Evolutionary conservation across 1,284 basidiomycete species (phyloP).

Genomic region (Trichosporon sp.): DNA sequence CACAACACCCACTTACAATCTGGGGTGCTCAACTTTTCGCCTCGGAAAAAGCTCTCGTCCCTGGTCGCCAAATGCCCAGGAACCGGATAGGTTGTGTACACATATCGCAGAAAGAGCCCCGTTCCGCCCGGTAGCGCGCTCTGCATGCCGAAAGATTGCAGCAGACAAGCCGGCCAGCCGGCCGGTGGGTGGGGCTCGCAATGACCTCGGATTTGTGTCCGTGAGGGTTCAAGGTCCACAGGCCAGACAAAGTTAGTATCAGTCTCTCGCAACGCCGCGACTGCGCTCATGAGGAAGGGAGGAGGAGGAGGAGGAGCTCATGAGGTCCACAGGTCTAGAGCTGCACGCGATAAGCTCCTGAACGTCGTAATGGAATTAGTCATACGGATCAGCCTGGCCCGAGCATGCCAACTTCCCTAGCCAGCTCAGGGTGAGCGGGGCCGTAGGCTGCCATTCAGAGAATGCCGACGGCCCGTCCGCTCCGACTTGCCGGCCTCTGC

Average conservation of each 20-base stretch:
- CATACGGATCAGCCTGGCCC: not conserved
- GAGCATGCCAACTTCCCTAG: not conserved
- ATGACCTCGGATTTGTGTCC: not conserved
- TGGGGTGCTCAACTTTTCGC: not conserved
- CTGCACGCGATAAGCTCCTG: not conserved
- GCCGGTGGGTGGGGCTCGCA: not conserved
- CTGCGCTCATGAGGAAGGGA: not conserved
- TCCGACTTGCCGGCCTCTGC: not conserved
- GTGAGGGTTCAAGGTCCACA: not conserved
- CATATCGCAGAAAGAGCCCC: not conserved
- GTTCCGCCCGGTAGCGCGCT: not conserved
- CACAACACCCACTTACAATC: not conserved
- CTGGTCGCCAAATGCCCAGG: not conserved
- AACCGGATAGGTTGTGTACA: not conserved
- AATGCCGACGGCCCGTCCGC: not conserved
- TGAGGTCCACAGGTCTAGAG: not conserved
- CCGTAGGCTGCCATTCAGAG: not conserved
- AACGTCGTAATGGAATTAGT: not conserved
- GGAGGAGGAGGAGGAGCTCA: no score
- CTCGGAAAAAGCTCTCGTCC: not conserved
- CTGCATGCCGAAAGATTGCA: not conserved
- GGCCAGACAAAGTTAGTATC: not conserved
- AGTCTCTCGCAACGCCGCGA: not conserved
- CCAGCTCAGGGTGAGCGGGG: not conserved
- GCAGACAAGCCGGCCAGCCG: not conserved